Conservation (phyloP, 371 early-diverging fungal species). For the Apophysomyces ossiformis region DNA sequence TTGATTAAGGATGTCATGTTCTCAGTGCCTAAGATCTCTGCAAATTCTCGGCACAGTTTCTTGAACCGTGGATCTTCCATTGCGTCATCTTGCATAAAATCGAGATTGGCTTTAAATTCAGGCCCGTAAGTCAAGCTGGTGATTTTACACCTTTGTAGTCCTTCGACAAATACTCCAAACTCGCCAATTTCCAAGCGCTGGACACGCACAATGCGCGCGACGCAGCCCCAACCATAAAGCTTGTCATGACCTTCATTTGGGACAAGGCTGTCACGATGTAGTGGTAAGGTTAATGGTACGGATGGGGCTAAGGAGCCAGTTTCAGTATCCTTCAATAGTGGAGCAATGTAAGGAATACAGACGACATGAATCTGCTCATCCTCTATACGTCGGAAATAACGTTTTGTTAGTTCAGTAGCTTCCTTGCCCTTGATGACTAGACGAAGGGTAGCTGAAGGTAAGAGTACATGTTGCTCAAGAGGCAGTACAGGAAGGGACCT, state of each 20-base stretch:
- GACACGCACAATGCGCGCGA: conserved; percentile 45
- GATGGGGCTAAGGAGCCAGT: not conserved
- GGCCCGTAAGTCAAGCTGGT: conserved; percentile 23
- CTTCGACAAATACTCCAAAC: conserved; percentile 47
- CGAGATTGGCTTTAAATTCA: not conserved
- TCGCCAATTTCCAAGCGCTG: conserved; percentile 45
- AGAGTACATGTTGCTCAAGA: conserved; percentile 37
- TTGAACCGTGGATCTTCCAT: conserved; percentile 63
- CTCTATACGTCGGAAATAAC: conserved; percentile 27
- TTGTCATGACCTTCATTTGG: conserved; percentile 28
- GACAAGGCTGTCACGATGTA: conserved; percentile 13
- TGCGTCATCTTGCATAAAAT: conserved; percentile 20
- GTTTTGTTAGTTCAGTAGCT: conserved; percentile 36
- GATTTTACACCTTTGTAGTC: conserved; percentile 41
- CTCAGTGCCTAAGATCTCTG: not conserved
- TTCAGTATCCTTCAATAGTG: conserved; percentile 6
- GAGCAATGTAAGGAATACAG: conserved; percentile 34
- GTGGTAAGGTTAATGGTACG: conserved; percentile 9
- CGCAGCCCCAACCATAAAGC: conserved; percentile 45
- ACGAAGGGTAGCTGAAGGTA: conserved; percentile 41
- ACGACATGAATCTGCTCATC: conserved; percentile 42
- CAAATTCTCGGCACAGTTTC: conserved; percentile 62
- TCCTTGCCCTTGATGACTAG: conserved; percentile 39
- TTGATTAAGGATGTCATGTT: conserved; percentile 35
- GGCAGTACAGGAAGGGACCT: conserved; percentile 35